phyloP scores from a whole-genome alignment of 2,329 filamentous ascomycete species.

The Penicillium hesseltinei region DNA sequence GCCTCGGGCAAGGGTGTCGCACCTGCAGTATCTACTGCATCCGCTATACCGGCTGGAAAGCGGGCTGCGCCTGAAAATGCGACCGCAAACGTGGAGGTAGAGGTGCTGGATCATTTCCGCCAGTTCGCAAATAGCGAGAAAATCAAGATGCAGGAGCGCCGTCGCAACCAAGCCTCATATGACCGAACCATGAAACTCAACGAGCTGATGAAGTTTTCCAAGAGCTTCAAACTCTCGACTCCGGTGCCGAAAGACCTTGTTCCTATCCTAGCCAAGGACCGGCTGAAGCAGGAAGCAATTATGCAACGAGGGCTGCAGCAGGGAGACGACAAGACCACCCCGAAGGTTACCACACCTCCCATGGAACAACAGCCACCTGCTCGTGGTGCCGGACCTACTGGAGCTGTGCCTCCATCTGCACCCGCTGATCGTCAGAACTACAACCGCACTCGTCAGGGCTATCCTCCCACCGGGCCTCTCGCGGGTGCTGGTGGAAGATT shows the following conservation, averaged over 20 bases:
- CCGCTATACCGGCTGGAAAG: slow-evolving; percentile 37
- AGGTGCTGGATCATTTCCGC: slow-evolving; percentile 63
- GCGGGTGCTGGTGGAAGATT: slow-evolving; percentile 41
- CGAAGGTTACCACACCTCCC: slow-evolving; percentile 45
- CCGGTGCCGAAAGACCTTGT: slow-evolving; percentile 90
- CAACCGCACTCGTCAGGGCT: slow-evolving; percentile 47
- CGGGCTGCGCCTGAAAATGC: slow-evolving; percentile 51
- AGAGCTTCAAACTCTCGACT: slow-evolving; percentile 89
- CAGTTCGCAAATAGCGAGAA: slow-evolving; percentile 64
- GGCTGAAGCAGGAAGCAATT: slow-evolving; percentile 89
- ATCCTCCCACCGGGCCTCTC: slow-evolving; percentile 49
- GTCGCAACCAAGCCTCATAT: slow-evolving; percentile 55
- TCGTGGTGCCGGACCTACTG: slow-evolving; percentile 45
- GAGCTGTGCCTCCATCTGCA: slow-evolving; percentile 35
- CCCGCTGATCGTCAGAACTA: slow-evolving; percentile 50
- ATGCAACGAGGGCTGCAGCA: slow-evolving; percentile 82
- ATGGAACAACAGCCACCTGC: slow-evolving; percentile 55
- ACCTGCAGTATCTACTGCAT: slow-evolving; percentile 41
- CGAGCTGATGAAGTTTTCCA: slow-evolving; percentile 91
- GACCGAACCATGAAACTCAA: slow-evolving; percentile 93
- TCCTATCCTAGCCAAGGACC: slow-evolving; percentile 93
- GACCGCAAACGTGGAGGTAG: slow-evolving; percentile 60
- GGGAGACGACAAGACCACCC: slow-evolving; percentile 56
- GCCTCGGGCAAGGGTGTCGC: slow-evolving; percentile 20
- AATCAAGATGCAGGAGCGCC: slow-evolving; percentile 57